Conservation (phyloP, 345 rosid genomes). For the Euphorbia peplus region DNA sequence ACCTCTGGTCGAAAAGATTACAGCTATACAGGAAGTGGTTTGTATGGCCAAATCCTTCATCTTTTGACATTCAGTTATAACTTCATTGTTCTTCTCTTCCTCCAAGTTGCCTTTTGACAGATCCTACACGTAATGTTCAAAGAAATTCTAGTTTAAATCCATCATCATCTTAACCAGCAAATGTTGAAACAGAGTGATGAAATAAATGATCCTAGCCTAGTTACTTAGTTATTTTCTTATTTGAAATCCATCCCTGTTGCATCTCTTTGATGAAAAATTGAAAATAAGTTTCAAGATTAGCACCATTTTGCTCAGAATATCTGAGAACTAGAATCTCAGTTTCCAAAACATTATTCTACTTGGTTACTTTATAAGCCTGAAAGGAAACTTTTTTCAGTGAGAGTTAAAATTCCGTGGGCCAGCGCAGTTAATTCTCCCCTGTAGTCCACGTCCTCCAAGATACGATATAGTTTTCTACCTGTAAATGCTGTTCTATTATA, state of each 20-base stretch:
- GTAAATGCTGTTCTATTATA: background rate
- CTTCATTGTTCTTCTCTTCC: background rate
- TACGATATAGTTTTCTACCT: background rate
- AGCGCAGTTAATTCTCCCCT: background rate
- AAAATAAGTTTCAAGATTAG: background rate
- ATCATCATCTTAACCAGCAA: background rate
- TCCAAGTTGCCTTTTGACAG: background rate
- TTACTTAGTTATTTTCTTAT: background rate
- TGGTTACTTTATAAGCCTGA: background rate
- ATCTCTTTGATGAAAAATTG: background rate
- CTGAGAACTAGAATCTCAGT: background rate
- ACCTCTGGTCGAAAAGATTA: slow-evolving; percentile 71
- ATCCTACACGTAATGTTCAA: background rate
- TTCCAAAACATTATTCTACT: background rate
- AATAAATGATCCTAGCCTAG: background rate
- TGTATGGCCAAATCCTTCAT: slow-evolving; percentile 23
- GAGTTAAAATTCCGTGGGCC: background rate
- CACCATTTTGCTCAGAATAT: background rate
- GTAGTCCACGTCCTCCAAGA: background rate
- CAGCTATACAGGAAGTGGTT: slow-evolving; percentile 85
- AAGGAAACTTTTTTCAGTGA: background rate
- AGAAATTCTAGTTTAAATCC: background rate
- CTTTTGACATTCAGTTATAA: background rate
- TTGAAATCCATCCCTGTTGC: background rate
- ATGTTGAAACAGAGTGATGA: background rate